Evolutionary conservation across 2,329 filamentous ascomycete species (phyloP), one percentile per base, ranked within the genome.

Genomic region (Emergomyces pasteurianus): DNA sequence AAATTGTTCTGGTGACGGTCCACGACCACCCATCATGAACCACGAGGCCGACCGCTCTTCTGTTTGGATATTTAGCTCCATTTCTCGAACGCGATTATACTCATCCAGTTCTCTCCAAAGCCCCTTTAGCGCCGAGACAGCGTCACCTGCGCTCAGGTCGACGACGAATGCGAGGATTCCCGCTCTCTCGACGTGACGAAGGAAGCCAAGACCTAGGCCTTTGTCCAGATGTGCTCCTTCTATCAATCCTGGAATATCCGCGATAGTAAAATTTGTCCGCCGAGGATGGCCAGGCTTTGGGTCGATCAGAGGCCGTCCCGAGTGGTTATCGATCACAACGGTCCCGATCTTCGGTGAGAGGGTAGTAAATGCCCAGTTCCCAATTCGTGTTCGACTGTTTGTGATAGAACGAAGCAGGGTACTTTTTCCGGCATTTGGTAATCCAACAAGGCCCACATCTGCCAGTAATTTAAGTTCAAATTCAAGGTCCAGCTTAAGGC

Each of bases 361-460:
- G 0, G 94, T 99, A 2, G 94, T 99, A 73, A 99, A 99, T 10
- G 91, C 92, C 94, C 94, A 99, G 72, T 89, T 86, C 47, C 94
- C 94, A 4, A 99, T 86, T 46, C 94, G 84, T 1, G 94, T 90
- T 62, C 91, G 87, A 71, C 89, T 95, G 72, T 92, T 92, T 68
- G 87, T 95, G 67, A 99, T 78, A 2, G 92, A 87, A 21, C 94
- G 86, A 18, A 97, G 81, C 1, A 99, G 81, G 0, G 94, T 97
- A 71, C 89, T 95, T 76, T 99, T 99, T 9, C 94, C 94, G 4
- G 92, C 94, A 72, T 99, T 99, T 1, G 94, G 94, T 18, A 97
- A 83, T 0, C 94, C 94, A 18, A 99, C 94, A 2, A 99, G 81
- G 0, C 94, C 94, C 8, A 99, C 88, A 74, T 99, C 94, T 5